Conservation (phyloP, 2,329 filamentous ascomycete genomes). For the Stagonosporopsis rhizophila region DNA sequence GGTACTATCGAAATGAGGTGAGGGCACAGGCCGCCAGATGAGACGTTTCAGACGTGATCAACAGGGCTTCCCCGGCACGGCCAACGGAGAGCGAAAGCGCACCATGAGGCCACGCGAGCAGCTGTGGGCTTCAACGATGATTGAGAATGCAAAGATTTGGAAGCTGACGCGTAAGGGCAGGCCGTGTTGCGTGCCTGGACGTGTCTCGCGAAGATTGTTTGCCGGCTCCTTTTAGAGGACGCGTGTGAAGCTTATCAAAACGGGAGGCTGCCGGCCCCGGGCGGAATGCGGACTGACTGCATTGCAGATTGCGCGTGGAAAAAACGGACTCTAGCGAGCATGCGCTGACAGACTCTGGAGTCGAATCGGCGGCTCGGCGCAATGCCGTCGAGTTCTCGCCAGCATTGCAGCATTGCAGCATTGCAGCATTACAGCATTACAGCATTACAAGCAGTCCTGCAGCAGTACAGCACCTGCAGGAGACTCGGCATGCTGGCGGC, state of each 20-base stretch:
- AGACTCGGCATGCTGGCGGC: conserved; percentile 4
- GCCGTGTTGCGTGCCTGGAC: conserved; percentile 11
- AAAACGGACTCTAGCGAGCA: conserved; percentile 24
- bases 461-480: too few relatives aligned
- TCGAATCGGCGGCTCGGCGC: conserved; percentile 13
- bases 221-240: background rate
- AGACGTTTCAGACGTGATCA: conserved; percentile 39
- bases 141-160: background rate
- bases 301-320: conserved; percentile 30
- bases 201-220: background rate
- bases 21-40: conserved; percentile 32
- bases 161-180: conserved; percentile 14
- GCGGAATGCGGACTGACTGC: conserved; percentile 26
- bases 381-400: background rate
- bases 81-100: conserved; percentile 28
- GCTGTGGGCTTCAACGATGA: background rate
- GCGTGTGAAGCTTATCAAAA: conserved; percentile 18
- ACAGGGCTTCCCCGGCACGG: conserved; percentile 34
- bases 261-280: conserved; percentile 21
- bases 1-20: conserved; percentile 39
- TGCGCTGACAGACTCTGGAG: conserved; percentile 18
- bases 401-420: background rate
- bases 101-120: conserved; percentile 18
- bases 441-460: too few relatives aligned
- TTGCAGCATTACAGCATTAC: too few relatives aligned